Conservation (phyloP, 345 rosid species). For the Iberis pinnata region DNA sequence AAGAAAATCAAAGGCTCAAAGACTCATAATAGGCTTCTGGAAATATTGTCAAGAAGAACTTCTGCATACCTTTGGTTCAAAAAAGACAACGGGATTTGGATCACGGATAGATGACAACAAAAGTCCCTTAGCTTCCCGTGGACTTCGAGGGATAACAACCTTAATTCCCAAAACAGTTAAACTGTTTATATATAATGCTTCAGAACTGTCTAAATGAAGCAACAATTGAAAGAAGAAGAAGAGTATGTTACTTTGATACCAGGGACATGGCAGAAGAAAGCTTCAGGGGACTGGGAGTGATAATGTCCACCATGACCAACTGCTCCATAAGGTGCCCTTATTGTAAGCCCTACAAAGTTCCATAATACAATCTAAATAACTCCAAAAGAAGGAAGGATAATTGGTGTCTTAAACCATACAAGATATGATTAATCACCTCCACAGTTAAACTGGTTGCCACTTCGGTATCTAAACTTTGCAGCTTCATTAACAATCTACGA, state of each 20-base stretch:
- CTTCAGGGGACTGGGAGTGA: constrained; percentile 93
- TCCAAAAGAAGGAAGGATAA: background rate
- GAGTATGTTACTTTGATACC: constrained; percentile 55
- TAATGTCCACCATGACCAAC: constrained; percentile 95
- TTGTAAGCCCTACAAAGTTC: constrained; percentile 55
- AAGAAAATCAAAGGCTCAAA: constrained; percentile 2
- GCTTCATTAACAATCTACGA: constrained; percentile 88
- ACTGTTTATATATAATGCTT: too few species aligned
- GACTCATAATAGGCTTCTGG: too few species aligned
- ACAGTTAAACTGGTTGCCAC: constrained; percentile 87
- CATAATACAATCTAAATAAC: background rate
- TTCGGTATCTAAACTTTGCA: constrained; percentile 87
- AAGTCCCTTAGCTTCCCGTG: constrained; percentile 79
- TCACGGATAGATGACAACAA: constrained; percentile 72
- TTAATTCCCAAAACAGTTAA: too few species aligned
- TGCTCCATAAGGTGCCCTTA: constrained; percentile 80
- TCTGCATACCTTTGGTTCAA: constrained; percentile 67
- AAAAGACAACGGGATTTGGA: constrained; percentile 79
- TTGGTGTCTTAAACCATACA: background rate
- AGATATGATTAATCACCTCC: constrained; percentile 46
- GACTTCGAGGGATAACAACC: constrained; percentile 82
- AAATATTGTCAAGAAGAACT: too few species aligned
- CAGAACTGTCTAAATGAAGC: too few species aligned
- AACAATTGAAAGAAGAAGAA: too few species aligned
- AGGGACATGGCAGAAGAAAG: constrained; percentile 92